Conservation (phyloP, 2,329 filamentous ascomycete species). For the Colletotrichum spinosum region DNA sequence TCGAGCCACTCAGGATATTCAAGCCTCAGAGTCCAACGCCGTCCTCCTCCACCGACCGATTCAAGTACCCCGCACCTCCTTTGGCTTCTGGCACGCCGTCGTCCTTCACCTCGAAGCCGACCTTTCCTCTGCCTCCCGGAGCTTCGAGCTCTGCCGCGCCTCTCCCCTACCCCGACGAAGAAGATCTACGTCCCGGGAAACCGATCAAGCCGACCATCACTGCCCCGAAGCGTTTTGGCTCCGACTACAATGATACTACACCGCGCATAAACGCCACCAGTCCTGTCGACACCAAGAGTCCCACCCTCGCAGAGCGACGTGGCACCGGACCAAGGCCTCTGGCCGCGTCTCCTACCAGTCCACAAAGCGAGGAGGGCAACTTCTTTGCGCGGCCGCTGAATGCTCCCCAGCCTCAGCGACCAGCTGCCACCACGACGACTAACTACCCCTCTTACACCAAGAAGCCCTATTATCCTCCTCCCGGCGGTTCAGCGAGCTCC, state of each 20-base stretch:
- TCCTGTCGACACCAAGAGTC: conserved; percentile 67
- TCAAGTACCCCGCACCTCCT: conserved; percentile 63
- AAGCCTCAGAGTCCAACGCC: conserved; percentile 78
- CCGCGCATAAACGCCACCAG: conserved; percentile 66
- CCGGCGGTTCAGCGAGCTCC: conserved; percentile 47
- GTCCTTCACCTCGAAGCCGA: conserved; percentile 61
- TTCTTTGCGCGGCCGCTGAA: conserved; percentile 77
- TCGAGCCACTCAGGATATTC: conserved; percentile 87
- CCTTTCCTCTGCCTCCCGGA: conserved; percentile 74
- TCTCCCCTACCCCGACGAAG: conserved; percentile 80
- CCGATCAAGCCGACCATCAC: conserved; percentile 51
- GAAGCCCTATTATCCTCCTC: conserved; percentile 72
- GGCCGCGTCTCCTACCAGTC: conserved; percentile 80
- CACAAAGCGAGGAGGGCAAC: conserved; percentile 80
- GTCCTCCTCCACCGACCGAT: conserved; percentile 52
- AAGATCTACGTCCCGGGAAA: conserved; percentile 60
- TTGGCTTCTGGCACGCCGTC: conserved; percentile 51
- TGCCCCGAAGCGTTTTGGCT: conserved; percentile 58
- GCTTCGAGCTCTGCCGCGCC: conserved; percentile 77
- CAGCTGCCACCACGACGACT: conserved; percentile 52
- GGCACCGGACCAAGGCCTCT: conserved; percentile 85
- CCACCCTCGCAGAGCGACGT: conserved; percentile 82
- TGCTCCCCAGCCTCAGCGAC: conserved; percentile 55
- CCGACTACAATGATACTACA: conserved; percentile 61
- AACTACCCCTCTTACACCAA: conserved; percentile 64